phyloP scores from a whole-genome alignment of 371 early-diverging fungal species.

The Mortierella sp. region DNA sequence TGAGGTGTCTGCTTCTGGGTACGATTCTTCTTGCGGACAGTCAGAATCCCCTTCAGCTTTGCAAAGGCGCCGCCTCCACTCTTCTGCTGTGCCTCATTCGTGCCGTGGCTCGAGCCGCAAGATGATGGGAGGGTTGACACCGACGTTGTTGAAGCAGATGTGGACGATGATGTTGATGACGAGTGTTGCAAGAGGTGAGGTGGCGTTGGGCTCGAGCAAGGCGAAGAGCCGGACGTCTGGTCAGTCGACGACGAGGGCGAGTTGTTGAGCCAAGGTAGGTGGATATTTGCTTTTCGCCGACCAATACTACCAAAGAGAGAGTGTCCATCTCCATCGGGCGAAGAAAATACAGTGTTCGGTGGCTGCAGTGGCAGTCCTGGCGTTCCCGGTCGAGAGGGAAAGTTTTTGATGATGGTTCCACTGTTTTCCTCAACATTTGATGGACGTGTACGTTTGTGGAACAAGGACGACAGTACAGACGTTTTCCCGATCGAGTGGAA shows the following conservation, averaged over 20 bases:
- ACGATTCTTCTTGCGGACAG: neutral
- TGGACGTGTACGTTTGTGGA: neutral
- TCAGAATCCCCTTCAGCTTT: conserved; percentile 8
- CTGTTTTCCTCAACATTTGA: neutral
- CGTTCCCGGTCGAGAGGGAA: neutral
- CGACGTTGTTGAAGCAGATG: neutral
- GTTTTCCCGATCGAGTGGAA: neutral
- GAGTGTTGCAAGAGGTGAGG: neutral
- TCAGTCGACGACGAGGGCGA: too few species aligned
- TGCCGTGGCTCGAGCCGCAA: neutral
- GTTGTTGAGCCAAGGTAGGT: too few species aligned
- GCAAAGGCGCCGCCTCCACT: neutral
- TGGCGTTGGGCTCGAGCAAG: too few species aligned
- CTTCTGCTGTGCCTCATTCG: neutral
- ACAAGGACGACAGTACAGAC: neutral
- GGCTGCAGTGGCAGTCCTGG: neutral
- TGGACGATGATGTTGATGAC: neutral
- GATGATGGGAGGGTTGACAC: neutral
- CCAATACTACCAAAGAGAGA: too few species aligned
- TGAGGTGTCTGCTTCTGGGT: neutral
- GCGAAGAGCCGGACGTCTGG: too few species aligned
- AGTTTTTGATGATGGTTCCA: neutral
- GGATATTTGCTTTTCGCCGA: too few species aligned
- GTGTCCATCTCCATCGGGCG: too few species aligned
- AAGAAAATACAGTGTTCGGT: too few species aligned